Conservation (phyloP, 2,329 filamentous ascomycete species). For the Aureobasidium sp. region DNA sequence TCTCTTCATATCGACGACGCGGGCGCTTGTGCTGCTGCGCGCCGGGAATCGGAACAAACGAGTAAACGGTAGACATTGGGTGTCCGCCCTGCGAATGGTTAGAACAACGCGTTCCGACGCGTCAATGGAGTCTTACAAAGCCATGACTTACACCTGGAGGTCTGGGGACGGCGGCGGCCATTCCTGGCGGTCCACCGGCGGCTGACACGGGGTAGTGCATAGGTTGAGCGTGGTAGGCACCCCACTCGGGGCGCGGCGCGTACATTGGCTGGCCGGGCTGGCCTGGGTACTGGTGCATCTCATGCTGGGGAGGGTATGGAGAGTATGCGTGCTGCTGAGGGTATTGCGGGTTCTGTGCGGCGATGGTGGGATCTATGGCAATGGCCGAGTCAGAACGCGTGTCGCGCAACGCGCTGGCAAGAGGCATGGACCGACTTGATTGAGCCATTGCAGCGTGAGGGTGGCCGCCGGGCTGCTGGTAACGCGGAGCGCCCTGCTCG, state of each 20-base stretch:
- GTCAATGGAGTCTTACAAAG: conserved; percentile 2
- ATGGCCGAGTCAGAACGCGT: conserved; percentile 93
- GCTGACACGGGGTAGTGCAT: conserved; percentile 46
- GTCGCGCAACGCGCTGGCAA: conserved; percentile 52
- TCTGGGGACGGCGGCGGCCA: conserved; percentile 51
- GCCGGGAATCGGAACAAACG: conserved; percentile 93
- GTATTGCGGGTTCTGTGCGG: conserved; percentile 81
- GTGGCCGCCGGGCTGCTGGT: conserved; percentile 65
- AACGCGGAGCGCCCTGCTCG: conserved; percentile 39
- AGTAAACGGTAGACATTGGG: conserved; percentile 72
- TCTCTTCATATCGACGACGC: conserved; percentile 89
- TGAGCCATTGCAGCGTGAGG: conserved; percentile 89
- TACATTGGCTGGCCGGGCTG: conserved; percentile 52
- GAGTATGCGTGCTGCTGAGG: conserved; percentile 72
- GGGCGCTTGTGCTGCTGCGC: conserved; percentile 96
- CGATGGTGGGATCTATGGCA: conserved; percentile 98
- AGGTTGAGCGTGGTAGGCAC: conserved; percentile 48
- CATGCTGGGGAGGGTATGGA: conserved; percentile 74
- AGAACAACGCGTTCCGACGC: conserved; percentile 12
- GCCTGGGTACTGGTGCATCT: conserved; percentile 73
- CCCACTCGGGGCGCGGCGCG: conserved; percentile 62
- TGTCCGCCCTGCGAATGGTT: conserved; percentile 36
- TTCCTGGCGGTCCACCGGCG: conserved; percentile 46
- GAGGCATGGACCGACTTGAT: conserved; percentile 94
- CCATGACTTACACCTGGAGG: conserved; percentile 50